phyloP scores from a whole-genome alignment of 2,329 filamentous ascomycete species.

The Epichloe gansuensis region DNA sequence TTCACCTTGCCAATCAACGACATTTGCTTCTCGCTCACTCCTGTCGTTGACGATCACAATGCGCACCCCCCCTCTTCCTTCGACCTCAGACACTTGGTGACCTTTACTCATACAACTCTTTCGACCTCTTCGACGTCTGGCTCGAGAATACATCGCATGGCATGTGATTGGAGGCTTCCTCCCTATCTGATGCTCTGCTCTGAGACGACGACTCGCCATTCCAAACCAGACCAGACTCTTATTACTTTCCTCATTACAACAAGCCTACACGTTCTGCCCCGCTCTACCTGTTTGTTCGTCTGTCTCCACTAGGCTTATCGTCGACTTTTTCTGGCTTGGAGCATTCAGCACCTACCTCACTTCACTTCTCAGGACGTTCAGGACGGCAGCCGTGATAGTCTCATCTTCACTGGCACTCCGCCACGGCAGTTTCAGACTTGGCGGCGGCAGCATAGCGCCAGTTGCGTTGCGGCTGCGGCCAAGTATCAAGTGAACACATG shows the following conservation, averaged over 20 bases:
- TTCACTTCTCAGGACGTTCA: background rate
- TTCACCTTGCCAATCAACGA: background rate
- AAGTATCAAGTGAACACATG: background rate
- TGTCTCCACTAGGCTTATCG: no score
- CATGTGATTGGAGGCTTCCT: no score
- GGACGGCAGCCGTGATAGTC: no score
- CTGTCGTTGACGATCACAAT: background rate
- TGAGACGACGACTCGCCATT: no score
- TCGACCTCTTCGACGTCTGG: background rate
- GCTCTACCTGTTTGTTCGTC: no score
- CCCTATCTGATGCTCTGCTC: no score
- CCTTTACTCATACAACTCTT: background rate
- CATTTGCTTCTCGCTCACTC: background rate
- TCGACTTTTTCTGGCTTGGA: no score
- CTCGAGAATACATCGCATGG: background rate
- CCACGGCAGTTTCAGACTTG: background rate
- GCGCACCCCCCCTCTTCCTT: background rate
- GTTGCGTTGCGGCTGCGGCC: background rate
- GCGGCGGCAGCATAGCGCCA: background rate
- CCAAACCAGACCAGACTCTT: no score
- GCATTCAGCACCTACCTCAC: no score
- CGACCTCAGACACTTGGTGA: background rate
- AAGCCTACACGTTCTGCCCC: no score
- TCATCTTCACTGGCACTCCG: no score
- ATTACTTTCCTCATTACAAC: no score